These are phyloP conservation scores for Warburgia ugandensis DNA, from an alignment of 164 flowering plant species.

Conservation along the genomic window DNA sequence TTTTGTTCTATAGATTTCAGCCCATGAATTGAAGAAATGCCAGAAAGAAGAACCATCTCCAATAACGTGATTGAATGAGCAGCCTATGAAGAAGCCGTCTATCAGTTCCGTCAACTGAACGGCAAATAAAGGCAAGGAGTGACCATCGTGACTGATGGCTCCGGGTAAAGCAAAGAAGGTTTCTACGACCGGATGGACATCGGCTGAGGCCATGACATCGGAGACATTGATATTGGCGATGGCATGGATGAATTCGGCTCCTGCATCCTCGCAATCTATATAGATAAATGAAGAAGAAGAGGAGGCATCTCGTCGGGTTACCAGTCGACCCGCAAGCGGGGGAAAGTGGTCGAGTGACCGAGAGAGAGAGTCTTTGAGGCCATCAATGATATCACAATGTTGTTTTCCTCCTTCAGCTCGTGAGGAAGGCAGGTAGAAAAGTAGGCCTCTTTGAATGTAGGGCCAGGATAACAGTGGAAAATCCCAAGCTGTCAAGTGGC, in stretches of 20 bases:
- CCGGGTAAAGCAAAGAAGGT: constrained; percentile 40
- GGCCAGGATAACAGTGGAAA: neutral
- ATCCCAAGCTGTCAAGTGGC: neutral
- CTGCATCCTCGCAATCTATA: constrained; percentile 44
- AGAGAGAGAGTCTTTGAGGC: constrained; percentile 21
- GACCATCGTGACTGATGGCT: constrained; percentile 49
- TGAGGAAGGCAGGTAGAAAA: neutral
- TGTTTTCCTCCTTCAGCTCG: too few species aligned
- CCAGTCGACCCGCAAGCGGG: constrained; percentile 30
- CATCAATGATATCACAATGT: too few species aligned
- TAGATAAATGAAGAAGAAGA: constrained; percentile 21
- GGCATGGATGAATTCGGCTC: constrained; percentile 45
- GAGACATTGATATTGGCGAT: constrained; percentile 15
- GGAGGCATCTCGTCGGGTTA: constrained; percentile 3
- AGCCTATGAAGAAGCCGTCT: constrained; percentile 15
- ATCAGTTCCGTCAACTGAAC: constrained; percentile 28
- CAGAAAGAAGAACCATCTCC: constrained; percentile 17
- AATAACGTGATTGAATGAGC: constrained; percentile 14
- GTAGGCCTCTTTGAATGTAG: constrained; percentile 5
- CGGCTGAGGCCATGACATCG: constrained; percentile 32
- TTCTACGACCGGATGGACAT: constrained; percentile 39
- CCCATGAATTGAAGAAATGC: constrained; percentile 18
- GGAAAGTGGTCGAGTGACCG: constrained; percentile 18
- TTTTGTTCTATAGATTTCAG: constrained; percentile 8
- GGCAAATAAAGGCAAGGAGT: constrained; percentile 30